Evolutionary conservation across 352 stramenopile genomes (phyloP).

Genomic region (Phytophthora sojae): DNA sequence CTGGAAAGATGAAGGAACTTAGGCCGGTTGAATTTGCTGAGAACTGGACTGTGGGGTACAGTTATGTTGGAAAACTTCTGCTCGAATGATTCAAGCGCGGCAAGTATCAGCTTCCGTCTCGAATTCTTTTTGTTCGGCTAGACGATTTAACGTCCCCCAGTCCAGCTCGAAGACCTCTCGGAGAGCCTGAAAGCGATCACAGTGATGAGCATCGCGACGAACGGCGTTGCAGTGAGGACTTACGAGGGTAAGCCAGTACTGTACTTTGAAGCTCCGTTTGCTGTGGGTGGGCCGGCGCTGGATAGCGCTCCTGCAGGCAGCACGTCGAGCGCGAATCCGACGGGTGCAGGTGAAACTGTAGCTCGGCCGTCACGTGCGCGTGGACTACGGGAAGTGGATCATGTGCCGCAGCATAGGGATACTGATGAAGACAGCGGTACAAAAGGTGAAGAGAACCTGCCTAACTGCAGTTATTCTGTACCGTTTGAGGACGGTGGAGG

Average conservation of each 20-base stretch:
- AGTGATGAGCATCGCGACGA: constrained; percentile 15
- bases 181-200: neutral
- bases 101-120: constrained; percentile 1
- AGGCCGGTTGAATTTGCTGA: constrained; percentile 17
- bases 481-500: constrained; percentile 1
- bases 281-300: neutral
- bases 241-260: neutral
- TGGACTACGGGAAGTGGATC: constrained; percentile 3
- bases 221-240: constrained; percentile 2
- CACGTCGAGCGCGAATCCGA: constrained; percentile 18
- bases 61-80: constrained; percentile 13
- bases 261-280: constrained; percentile 11
- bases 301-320: neutral
- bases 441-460: constrained; percentile 11
- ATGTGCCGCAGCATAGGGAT: neutral
- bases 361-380: constrained; percentile 5
- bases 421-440: constrained; percentile 12
- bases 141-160: neutral
- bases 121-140: constrained; percentile 11
- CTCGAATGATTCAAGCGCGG: constrained; percentile 3
- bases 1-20: neutral
- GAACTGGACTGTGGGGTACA: constrained; percentile 10
- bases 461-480: constrained; percentile 12
- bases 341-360: constrained; percentile 8
- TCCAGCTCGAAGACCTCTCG: neutral